Evolutionary conservation across 1,284 basidiomycete species (phyloP).

Genomic region (Afroboletus lepidellus): DNA sequence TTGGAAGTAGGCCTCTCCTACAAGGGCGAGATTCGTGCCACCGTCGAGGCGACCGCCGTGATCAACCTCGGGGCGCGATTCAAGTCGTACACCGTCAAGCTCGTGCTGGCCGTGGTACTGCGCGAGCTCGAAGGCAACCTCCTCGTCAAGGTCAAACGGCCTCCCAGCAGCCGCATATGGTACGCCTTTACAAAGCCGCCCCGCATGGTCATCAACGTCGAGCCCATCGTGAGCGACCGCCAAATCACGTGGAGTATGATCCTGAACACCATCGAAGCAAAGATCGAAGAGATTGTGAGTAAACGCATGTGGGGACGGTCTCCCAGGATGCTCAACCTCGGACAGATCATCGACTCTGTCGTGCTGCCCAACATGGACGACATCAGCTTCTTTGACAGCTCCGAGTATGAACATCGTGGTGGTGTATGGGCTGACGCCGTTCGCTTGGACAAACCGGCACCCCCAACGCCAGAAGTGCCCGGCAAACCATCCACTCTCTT

Average conservation of each 20-base stretch:
- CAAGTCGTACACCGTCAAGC: conserved; percentile 86
- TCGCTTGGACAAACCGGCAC: conserved; percentile 41
- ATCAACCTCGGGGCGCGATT: conserved; percentile 81
- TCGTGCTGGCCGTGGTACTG: conserved; percentile 85
- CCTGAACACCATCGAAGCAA: conserved; percentile 84
- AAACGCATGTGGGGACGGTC: background rate
- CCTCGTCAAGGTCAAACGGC: conserved; percentile 88
- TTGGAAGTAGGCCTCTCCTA: conserved; percentile 85
- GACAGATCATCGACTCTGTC: conserved; percentile 86
- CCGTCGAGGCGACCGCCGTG: conserved; percentile 84
- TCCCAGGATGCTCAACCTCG: conserved; percentile 1
- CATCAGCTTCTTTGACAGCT: conserved; percentile 90
- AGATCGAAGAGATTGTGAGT: conserved; percentile 86
- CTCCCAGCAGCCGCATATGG: conserved; percentile 95
- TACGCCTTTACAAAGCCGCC: conserved; percentile 96
- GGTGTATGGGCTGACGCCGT: conserved; percentile 88
- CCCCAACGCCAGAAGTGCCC: conserved; percentile 7
- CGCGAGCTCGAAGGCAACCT: conserved; percentile 90
- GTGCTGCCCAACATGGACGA: conserved; percentile 99
- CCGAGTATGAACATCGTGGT: conserved; percentile 65
- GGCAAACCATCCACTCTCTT: background rate
- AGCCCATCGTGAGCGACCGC: conserved; percentile 90
- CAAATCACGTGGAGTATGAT: conserved; percentile 95
- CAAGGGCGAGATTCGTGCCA: conserved; percentile 86
- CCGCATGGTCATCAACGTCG: conserved; percentile 84